These are phyloP conservation scores for Meredithiella fracta DNA, from an alignment of 2,329 filamentous ascomycete genomes.

Conservation along the genomic window DNA sequence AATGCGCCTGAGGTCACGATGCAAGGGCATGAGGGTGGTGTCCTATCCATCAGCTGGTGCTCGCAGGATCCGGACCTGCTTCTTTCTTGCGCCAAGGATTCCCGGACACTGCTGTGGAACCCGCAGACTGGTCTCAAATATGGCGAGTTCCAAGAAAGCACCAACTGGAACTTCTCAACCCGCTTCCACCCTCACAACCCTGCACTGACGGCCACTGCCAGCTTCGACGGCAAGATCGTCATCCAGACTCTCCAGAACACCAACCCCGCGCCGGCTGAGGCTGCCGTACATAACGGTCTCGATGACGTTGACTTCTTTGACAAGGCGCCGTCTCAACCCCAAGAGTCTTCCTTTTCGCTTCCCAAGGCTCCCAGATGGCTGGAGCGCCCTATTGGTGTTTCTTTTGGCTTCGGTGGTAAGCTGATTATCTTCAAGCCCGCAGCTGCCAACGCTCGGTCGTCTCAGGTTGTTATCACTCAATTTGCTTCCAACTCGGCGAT, in stretches of 20 bases:
- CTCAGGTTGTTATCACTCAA: constrained; percentile 68
- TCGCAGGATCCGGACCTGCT: constrained; percentile 74
- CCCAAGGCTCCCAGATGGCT: constrained; percentile 80
- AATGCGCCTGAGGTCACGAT: constrained; percentile 83
- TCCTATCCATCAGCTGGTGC: constrained; percentile 92
- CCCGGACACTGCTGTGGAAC: constrained; percentile 91
- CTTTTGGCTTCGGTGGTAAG: constrained; percentile 92
- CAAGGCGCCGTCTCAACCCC: constrained; percentile 79
- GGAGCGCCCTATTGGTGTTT: constrained; percentile 66
- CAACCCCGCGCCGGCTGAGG: constrained; percentile 56
- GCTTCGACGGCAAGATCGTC: constrained; percentile 91
- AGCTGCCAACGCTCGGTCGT: constrained; percentile 48
- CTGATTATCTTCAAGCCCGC: constrained; percentile 51
- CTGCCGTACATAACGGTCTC: constrained; percentile 48
- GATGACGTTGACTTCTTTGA: constrained; percentile 96
- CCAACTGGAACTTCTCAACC: constrained; percentile 98
- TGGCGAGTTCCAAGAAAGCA: constrained; percentile 90
- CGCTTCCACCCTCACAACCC: constrained; percentile 89
- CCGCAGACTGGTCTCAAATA: constrained; percentile 74
- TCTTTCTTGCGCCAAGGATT: constrained; percentile 91
- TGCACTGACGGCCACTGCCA: constrained; percentile 80
- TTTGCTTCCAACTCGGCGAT: constrained; percentile 79
- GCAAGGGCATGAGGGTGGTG: constrained; percentile 83
- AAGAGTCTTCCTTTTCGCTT: constrained; percentile 77
- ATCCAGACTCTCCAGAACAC: constrained; percentile 91